Evolutionary conservation across 768 basidiomycete species (phyloP), one percentile per base, ranked within the genome.

Genomic region (Kwoniella sp.): DNA sequence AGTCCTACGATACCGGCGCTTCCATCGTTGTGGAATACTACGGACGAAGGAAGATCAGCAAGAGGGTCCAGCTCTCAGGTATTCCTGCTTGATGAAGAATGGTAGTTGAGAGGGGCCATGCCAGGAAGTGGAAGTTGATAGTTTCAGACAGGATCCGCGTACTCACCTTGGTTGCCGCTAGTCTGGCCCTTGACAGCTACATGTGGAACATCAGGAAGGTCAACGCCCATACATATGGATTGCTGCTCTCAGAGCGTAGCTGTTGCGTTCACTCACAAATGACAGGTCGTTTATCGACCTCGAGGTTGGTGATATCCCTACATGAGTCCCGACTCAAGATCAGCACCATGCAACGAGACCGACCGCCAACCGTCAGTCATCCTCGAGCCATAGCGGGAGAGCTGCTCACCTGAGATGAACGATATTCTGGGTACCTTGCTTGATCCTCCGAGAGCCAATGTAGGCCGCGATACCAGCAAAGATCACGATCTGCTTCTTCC

Each of bases 381-480:
- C n/a, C n/a, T n/a, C n/a, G n/a, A n/a, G n/a, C n/a, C n/a, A n/a
- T n/a, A n/a, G n/a, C n/a, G n/a, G n/a, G n/a, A n/a, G n/a, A n/a
- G n/a, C n/a, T n/a, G n/a, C 59, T 9, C 37, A 65, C 68, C 68
- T 49, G 13, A 71, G 60, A 57, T 71, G 69, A 33, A 60, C 57
- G 25, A 71, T 63, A n/a, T 58, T 58, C 33, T 63, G 22, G 17
- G 26, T 44, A 19, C 67, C 65, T 36, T 60, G 48, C 19, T 33
- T 25, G 24, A 63, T 36, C 7, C 70, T 48, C n/a, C 25, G 44
- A 3, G 49, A 17, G 25, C 58, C 54, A 21, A 71, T 63, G 30
- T 68, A 71, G 5, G 67, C 30, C 10, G 70, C 61, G 46, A 71
- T 66, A 17, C 70, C 70, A 17, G 67, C 67, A 30, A 68, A 71